phyloP scores from a whole-genome alignment of 2,329 filamentous ascomycete genomes.

The Neoscytalidium dimidiatum region DNA sequence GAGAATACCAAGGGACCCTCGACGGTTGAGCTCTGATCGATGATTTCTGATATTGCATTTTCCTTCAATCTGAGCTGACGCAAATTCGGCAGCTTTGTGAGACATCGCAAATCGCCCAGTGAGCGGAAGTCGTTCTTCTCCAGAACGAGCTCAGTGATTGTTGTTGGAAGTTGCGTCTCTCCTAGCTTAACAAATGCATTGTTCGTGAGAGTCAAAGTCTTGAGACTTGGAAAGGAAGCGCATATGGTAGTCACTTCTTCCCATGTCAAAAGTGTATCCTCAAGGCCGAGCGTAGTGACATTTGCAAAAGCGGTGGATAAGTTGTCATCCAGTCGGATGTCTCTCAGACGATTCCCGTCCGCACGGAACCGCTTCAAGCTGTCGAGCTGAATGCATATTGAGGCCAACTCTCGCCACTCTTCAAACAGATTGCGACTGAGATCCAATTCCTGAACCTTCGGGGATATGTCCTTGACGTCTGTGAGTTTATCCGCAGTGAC shows the following conservation, averaged over 20 bases:
- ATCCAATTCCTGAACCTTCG: conserved; percentile 72
- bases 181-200: conserved; percentile 40
- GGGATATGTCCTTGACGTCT: conserved; percentile 59
- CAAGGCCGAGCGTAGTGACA: conserved; percentile 50
- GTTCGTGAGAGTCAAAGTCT: conserved; percentile 49
- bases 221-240: conserved; percentile 58
- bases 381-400: conserved; percentile 71
- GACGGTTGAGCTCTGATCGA: conserved; percentile 19
- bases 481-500: conserved; percentile 33
- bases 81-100: conserved; percentile 61
- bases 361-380: conserved; percentile 67
- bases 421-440: conserved; percentile 82
- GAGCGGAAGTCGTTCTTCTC: conserved; percentile 70
- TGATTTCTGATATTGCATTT: conserved; percentile 63
- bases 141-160: conserved; percentile 65
- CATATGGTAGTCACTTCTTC: conserved; percentile 41
- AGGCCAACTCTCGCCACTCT: conserved; percentile 64
- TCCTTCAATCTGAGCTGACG: conserved; percentile 66
- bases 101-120: conserved; percentile 58
- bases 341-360: conserved; percentile 72
- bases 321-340: conserved; percentile 30
- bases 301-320: conserved; percentile 31
- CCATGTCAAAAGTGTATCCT: conserved; percentile 49
- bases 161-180: conserved; percentile 45
- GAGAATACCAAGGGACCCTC: conserved; percentile 20